These are phyloP conservation scores for Sporisorium scitamineum DNA, from an alignment of 1,284 basidiomycete genomes.

Conservation along the genomic window DNA sequence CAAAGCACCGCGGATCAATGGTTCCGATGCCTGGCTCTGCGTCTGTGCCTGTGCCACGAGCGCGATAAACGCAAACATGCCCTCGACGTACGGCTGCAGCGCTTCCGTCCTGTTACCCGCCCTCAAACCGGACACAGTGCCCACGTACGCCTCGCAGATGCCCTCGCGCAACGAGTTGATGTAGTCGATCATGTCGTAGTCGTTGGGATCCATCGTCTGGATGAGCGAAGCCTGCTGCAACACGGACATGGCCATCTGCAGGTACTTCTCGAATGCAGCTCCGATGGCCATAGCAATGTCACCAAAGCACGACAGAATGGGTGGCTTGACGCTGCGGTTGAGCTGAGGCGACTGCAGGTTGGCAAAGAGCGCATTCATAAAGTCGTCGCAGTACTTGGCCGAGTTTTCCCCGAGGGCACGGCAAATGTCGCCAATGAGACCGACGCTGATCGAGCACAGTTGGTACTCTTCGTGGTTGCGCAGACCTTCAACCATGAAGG, in stretches of 20 bases:
- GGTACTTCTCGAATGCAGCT: constrained; percentile 84
- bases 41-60: constrained; percentile 81
- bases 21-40: constrained; percentile 79
- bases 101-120: constrained; percentile 79
- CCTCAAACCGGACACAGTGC: constrained; percentile 90
- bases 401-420: constrained; percentile 88
- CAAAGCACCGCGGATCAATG: constrained; percentile 80
- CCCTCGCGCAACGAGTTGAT: constrained; percentile 90
- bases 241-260: constrained; percentile 90
- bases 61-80: constrained; percentile 85
- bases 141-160: constrained; percentile 95
- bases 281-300: constrained; percentile 96
- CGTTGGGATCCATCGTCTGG: constrained; percentile 70
- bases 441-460: constrained; percentile 93
- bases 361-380: constrained; percentile 91
- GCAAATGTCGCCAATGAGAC: constrained; percentile 93
- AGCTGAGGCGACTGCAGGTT: constrained; percentile 91
- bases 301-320: constrained; percentile 93
- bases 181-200: constrained; percentile 92
- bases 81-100: constrained; percentile 80
- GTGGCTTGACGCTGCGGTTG: constrained; percentile 94
- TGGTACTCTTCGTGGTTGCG: constrained; percentile 94
- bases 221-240: constrained; percentile 86
- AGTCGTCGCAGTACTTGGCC: constrained; percentile 82
- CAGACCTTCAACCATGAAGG: constrained; percentile 89